Percentiles rank a stretch among this genome's conserved stretches.
phyloP scores from a whole-genome alignment of 371 early-diverging fungal genomes.

The Mucor indicus region DNA sequence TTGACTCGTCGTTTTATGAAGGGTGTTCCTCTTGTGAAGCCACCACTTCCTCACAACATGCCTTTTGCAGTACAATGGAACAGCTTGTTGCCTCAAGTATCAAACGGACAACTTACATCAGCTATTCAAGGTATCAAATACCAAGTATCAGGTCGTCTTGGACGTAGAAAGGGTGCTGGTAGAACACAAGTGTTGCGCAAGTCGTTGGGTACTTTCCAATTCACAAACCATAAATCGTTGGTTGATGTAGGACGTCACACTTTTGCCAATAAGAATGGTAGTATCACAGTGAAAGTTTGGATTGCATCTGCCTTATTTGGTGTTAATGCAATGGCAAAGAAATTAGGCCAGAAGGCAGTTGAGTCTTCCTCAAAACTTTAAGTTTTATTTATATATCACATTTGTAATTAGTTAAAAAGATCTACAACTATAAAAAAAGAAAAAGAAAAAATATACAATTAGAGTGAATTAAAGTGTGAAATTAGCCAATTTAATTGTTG shows the following conservation, averaged over 20 bases:
- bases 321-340: constrained; percentile 40
- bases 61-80: constrained; percentile 49
- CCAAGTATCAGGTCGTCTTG: constrained; percentile 48
- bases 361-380: constrained; percentile 28
- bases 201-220: constrained; percentile 50
- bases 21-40: constrained; percentile 44
- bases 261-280: constrained; percentile 51
- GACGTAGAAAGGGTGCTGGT: constrained; percentile 45
- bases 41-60: constrained; percentile 49
- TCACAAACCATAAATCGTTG: constrained; percentile 45
- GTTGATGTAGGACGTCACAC: constrained; percentile 53
- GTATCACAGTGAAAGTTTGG: constrained; percentile 56
- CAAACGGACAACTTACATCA: constrained; percentile 41
- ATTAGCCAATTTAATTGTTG: constrained; percentile 48
- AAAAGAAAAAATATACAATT: background rate
- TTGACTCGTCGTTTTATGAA: constrained; percentile 44
- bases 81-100: constrained; percentile 41
- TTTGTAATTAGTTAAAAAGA: background rate
- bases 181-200: constrained; percentile 43
- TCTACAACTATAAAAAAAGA: too few species aligned
- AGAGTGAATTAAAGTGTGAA: constrained; percentile 21
- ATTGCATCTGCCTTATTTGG: constrained; percentile 50
- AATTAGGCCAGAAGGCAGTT: constrained; percentile 28
- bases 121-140: constrained; percentile 54
- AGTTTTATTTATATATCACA: too few species aligned